A percentile compares a stretch with the other conserved stretches of the same genome.
These are phyloP conservation scores for Beauveria sp. DNA, from an alignment of 2,329 filamentous ascomycete genomes.

Conservation along the genomic window DNA sequence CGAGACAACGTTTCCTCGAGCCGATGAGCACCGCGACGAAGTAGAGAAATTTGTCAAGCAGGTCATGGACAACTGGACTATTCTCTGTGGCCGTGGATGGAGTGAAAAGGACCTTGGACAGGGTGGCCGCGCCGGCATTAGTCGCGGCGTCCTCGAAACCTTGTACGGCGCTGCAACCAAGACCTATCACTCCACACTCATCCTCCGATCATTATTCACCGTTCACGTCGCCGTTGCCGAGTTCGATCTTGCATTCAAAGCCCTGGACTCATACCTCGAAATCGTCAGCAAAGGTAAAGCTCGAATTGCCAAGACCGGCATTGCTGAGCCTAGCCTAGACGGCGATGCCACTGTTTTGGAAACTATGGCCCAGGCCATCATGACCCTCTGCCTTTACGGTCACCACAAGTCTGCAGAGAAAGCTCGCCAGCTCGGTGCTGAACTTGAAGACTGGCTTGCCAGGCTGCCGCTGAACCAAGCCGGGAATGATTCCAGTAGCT, in stretches of 20 bases:
- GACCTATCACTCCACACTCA: conserved; percentile 89
- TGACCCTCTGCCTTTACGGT: conserved; percentile 76
- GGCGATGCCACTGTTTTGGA: conserved; percentile 68
- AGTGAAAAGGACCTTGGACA: conserved; percentile 71
- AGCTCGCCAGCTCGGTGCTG: conserved; percentile 60
- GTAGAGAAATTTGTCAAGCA: conserved; percentile 76
- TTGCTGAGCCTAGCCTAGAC: conserved; percentile 65
- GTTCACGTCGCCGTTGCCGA: conserved; percentile 84
- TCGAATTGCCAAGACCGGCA: conserved; percentile 69
- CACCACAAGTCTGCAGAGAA: conserved; percentile 68
- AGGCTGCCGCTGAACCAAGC: conserved; percentile 40
- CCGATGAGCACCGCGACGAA: conserved; percentile 68
- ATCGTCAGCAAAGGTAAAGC: conserved; percentile 82
- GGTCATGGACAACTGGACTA: conserved; percentile 77
- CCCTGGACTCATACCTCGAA: conserved; percentile 86
- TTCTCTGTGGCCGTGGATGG: conserved; percentile 76
- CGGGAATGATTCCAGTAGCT: conserved; percentile 15
- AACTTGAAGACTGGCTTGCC: conserved; percentile 69
- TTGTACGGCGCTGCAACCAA: conserved; percentile 87
- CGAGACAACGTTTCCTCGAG: conserved; percentile 77
- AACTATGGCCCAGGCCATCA: conserved; percentile 73
- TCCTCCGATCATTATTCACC: conserved; percentile 78
- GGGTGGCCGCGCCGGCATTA: conserved; percentile 68
- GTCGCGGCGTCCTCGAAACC: conserved; percentile 73
- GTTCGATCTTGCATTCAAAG: conserved; percentile 84